phyloP scores from a whole-genome alignment of 805 yeast genomes.

The Lachancea waltii region DNA sequence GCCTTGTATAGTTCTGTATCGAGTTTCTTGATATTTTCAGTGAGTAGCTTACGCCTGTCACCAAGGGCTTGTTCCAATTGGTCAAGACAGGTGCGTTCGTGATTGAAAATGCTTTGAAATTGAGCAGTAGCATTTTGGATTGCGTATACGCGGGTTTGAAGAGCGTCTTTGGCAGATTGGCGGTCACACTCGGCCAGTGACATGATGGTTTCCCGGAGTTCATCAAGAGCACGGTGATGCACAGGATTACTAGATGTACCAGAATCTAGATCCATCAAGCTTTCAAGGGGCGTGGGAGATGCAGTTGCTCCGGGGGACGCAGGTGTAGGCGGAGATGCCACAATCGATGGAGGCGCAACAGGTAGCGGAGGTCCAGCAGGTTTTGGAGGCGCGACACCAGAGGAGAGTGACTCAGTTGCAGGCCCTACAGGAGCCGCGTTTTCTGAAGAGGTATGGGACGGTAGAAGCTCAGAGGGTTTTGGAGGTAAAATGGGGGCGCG shows the following conservation, averaged over 20 bases:
- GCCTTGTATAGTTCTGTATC: conserved; percentile 31
- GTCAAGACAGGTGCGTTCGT: conserved; percentile 31
- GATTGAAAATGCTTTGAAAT: conserved; percentile 32
- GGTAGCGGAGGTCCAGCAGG: neutral
- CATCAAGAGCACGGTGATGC: conserved; percentile 13
- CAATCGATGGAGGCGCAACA: neutral
- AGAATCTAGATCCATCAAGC: conserved; percentile 12
- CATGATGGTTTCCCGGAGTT: conserved; percentile 12
- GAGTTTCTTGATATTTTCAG: conserved; percentile 27
- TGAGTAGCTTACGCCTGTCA: conserved; percentile 28
- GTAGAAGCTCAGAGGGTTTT: no score
- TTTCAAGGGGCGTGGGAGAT: conserved; percentile 7
- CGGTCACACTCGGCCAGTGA: conserved; percentile 12
- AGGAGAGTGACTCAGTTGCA: neutral
- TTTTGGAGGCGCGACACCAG: no score
- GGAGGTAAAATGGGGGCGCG: conserved; percentile 34
- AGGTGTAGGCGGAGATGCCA: no score
- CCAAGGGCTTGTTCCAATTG: conserved; percentile 22
- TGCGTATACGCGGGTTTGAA: conserved; percentile 11
- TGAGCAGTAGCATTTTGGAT: conserved; percentile 34
- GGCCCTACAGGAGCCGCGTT: neutral
- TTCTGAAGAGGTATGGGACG: no score
- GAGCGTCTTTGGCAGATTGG: conserved; percentile 5
- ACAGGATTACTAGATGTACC: conserved; percentile 5
- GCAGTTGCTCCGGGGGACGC: neutral